Evolutionary conservation across 441 rosid genomes (phyloP).

Genomic region (Dalechampia spathulata): DNA sequence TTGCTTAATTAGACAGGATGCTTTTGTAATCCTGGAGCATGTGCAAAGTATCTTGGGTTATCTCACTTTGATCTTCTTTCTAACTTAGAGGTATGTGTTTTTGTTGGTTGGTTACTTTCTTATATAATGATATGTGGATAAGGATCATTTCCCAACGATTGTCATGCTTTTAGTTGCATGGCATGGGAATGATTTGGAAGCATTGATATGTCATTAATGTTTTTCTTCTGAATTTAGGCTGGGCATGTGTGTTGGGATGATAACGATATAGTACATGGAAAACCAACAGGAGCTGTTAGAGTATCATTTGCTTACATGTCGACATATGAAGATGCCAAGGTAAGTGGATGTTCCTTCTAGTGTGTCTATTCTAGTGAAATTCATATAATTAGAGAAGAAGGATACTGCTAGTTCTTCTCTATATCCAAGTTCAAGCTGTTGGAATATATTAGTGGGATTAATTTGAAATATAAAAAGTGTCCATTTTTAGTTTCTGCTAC

Average conservation of each 20-base stretch:
- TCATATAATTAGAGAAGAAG: background rate
- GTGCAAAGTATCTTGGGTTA: conserved; percentile 87
- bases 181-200: conserved; percentile 10
- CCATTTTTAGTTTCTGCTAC: background rate
- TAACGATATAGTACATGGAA: conserved; percentile 73
- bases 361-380: conserved; percentile 2
- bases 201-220: conserved; percentile 8
- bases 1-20: conserved; percentile 85
- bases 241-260: conserved; percentile 99
- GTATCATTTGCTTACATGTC: conserved; percentile 96
- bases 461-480: background rate
- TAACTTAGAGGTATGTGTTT: conserved; percentile 68
- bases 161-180: conserved; percentile 6
- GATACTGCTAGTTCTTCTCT: background rate
- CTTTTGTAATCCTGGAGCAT: conserved; percentile 99
- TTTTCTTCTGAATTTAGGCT: conserved; percentile 41
- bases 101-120: background rate
- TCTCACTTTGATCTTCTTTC: conserved; percentile 82
- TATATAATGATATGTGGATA: background rate
- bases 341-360: conserved; percentile 13
- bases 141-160: background rate
- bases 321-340: conserved; percentile 88
- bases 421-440: background rate
- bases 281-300: conserved; percentile 92
- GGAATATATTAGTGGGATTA: too few species aligned